Evolutionary conservation across 2,329 filamentous ascomycete genomes (phyloP).

Genomic region (Alternaria rosae): DNA sequence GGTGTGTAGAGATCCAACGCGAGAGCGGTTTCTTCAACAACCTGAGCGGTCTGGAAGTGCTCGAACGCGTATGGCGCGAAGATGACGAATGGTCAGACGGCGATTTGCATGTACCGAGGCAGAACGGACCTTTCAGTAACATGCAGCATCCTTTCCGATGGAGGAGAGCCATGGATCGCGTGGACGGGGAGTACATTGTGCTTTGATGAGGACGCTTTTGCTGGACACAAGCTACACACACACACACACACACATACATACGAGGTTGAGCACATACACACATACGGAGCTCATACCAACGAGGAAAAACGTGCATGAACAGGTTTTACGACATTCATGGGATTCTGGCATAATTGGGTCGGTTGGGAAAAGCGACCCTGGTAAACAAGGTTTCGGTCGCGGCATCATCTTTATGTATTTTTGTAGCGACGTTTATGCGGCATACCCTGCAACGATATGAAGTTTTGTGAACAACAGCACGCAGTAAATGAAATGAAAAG

Average conservation of each 20-base stretch:
- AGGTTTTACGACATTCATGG: conserved; percentile 11
- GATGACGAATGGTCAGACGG: conserved; percentile 51
- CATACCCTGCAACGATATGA: conserved; percentile 1
- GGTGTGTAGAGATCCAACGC: conserved; percentile 85
- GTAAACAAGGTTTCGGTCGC: conserved; percentile 1
- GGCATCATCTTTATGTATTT: conserved; percentile 2
- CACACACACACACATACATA: conserved; percentile 14
- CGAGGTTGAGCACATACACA: background rate
- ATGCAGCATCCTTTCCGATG: conserved; percentile 54
- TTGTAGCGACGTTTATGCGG: conserved; percentile 13
- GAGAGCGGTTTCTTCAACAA: conserved; percentile 96
- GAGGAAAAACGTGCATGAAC: conserved; percentile 8
- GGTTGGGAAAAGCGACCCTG: conserved; percentile 4
- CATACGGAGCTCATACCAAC: conserved; percentile 9
- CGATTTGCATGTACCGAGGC: conserved; percentile 26
- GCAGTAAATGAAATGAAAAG: conserved; percentile 1
- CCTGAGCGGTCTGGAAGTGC: conserved; percentile 80
- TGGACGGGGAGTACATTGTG: conserved; percentile 61
- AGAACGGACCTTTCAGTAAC: conserved; percentile 33
- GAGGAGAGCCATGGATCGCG: conserved; percentile 60
- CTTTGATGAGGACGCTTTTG: conserved; percentile 47
- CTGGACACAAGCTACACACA: conserved; percentile 23
- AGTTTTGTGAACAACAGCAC: background rate
- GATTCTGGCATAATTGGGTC: conserved; percentile 10
- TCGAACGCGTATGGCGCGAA: conserved; percentile 82